These are phyloP conservation scores for Malassezia furfur DNA, from an alignment of 1,284 basidiomycete species.

Conservation along the genomic window DNA sequence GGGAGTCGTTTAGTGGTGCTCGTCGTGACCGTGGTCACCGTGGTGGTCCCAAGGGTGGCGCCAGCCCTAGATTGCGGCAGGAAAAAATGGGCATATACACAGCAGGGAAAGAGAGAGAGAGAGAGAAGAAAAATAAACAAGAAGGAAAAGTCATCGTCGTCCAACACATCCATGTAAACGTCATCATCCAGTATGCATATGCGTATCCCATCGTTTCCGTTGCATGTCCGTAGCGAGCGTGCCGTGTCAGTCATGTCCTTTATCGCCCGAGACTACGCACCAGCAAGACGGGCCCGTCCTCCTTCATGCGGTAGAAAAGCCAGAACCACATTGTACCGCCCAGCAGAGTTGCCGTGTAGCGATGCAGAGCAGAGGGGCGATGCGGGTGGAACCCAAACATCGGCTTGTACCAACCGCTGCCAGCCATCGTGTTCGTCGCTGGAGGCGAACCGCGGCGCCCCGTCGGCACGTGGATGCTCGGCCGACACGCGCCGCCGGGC, in stretches of 20 bases:
- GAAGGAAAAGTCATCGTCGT: neutral
- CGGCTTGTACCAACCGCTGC: constrained; percentile 34
- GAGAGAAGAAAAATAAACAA: too few relatives aligned
- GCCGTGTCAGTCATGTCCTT: neutral
- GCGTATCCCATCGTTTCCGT: neutral
- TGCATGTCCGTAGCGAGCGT: neutral
- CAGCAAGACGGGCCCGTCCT: constrained; percentile 45
- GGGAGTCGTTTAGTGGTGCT: constrained; percentile 20
- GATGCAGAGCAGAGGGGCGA: constrained; percentile 37
- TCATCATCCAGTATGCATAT: neutral
- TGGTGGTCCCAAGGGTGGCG: constrained; percentile 44
- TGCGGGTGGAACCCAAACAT: constrained; percentile 41
- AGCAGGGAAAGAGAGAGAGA: neutral
- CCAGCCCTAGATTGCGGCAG: constrained; percentile 25
- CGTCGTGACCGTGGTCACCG: constrained; percentile 24
- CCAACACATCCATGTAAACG: too few relatives aligned
- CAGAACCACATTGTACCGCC: constrained; percentile 48
- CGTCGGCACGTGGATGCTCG: constrained; percentile 9
- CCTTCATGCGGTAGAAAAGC: constrained; percentile 45
- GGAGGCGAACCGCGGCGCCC: neutral
- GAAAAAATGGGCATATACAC: neutral
- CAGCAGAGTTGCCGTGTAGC: constrained; percentile 37
- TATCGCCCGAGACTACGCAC: constrained; percentile 15
- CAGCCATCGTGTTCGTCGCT: constrained; percentile 5
- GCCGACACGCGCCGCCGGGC: constrained; percentile 5